Conservation (phyloP, 495 filamentous ascomycete genomes). For the Collariella sp. region DNA sequence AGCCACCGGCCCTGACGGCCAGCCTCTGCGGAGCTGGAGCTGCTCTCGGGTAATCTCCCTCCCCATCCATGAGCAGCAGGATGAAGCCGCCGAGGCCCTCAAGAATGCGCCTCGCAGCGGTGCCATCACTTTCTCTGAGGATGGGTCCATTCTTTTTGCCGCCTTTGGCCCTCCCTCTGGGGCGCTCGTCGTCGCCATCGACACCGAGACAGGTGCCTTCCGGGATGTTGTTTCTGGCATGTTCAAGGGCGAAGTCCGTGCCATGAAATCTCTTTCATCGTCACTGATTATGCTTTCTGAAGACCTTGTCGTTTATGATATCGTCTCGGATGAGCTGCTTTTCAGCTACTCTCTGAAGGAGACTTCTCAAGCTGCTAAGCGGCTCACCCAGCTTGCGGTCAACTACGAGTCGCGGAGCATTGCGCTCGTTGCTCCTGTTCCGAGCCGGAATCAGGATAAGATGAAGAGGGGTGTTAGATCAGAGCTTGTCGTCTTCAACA, state of each 20-base stretch:
- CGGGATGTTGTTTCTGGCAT: constrained; percentile 46
- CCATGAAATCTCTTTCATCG: constrained; percentile 50
- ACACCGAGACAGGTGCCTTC: constrained; percentile 49
- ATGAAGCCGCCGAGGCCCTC: constrained; percentile 21
- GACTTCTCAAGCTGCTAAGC: constrained; percentile 27
- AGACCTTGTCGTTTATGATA: constrained; percentile 56
- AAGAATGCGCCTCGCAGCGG: constrained; percentile 30
- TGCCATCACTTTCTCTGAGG: constrained; percentile 65
- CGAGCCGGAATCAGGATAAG: constrained; percentile 17
- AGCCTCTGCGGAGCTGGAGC: constrained; percentile 59
- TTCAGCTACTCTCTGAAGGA: constrained; percentile 40
- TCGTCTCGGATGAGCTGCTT: constrained; percentile 50
- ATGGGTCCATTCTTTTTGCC: constrained; percentile 76
- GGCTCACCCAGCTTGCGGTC: constrained; percentile 52
- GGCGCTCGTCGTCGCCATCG: constrained; percentile 48
- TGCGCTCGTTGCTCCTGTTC: constrained; percentile 45
- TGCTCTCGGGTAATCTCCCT: constrained; percentile 55
- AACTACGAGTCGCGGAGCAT: constrained; percentile 49
- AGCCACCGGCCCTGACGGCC: constrained; percentile 44
- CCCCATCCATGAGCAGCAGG: constrained; percentile 32
- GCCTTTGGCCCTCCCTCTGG: constrained; percentile 35
- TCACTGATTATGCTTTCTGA: constrained; percentile 56
- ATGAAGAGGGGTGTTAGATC: constrained; percentile 28
- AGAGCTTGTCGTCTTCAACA: constrained; percentile 50
- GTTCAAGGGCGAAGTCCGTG: constrained; percentile 44